A percentile compares a stretch with the other conserved stretches of the same genome.
Evolutionary conservation across 2,329 filamentous ascomycete genomes (phyloP).

Genomic region (Phyllachora maydis): DNA sequence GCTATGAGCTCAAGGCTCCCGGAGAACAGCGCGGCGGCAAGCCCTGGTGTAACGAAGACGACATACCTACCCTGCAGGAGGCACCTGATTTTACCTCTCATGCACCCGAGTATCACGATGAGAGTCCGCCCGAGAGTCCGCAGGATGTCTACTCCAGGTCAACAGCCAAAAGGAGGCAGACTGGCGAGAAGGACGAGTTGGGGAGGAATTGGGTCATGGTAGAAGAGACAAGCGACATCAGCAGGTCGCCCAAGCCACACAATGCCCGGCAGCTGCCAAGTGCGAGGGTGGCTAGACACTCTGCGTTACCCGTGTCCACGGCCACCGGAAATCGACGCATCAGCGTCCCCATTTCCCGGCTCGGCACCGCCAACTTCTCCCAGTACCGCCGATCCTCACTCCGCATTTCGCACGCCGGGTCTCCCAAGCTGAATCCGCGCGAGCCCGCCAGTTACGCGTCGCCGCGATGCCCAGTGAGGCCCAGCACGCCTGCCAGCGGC

Average conservation of each 20-base stretch:
- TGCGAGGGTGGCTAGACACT: constrained; percentile 4
- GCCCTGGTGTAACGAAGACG: constrained; percentile 10
- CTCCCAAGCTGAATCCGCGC: constrained; percentile 15
- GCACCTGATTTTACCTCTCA: too few relatives aligned
- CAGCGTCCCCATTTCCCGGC: constrained; percentile 17
- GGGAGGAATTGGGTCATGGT: constrained; percentile 56
- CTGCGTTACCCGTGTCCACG: constrained; percentile 4
- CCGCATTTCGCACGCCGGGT: constrained; percentile 24
- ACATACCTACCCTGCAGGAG: constrained; percentile 9
- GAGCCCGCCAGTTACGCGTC: constrained; percentile 33
- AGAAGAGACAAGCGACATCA: constrained; percentile 13
- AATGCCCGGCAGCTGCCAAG: constrained; percentile 3
- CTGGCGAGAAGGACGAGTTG: constrained; percentile 32
- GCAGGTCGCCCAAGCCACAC: constrained; percentile 3
- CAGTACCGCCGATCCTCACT: constrained; percentile 5
- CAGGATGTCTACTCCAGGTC: constrained; percentile 22
- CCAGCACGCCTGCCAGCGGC: constrained; percentile 11
- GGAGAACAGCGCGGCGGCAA: constrained; percentile 1
- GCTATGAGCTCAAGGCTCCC: constrained; percentile 33
- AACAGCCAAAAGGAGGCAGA: constrained; percentile 31
- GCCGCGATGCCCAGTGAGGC: constrained; percentile 19
- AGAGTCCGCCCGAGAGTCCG: constrained; percentile 13
- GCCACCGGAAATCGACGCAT: constrained; percentile 18
- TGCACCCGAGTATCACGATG: constrained; percentile 9
- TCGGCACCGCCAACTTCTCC: constrained; percentile 9